These are phyloP conservation scores for Pseudopyrenochaeta lycopersici DNA, from an alignment of 2,329 filamentous ascomycete genomes.

Conservation along the genomic window DNA sequence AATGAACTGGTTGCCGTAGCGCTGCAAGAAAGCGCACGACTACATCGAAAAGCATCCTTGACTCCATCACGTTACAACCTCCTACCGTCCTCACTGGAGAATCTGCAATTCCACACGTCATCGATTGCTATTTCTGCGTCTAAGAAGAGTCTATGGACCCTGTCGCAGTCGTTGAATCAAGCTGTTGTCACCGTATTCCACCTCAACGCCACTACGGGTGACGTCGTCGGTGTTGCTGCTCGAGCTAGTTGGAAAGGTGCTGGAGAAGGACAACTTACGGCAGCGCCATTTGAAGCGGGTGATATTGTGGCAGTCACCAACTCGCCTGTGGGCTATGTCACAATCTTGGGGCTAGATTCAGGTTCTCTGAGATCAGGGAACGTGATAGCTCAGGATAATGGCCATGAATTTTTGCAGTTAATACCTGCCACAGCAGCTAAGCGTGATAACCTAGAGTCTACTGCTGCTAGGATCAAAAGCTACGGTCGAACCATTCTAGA, in stretches of 20 bases:
- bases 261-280: constrained; percentile 18
- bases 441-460: background rate
- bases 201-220: constrained; percentile 28
- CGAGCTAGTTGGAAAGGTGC: constrained; percentile 23
- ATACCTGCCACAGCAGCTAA: background rate
- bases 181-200: constrained; percentile 24
- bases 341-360: constrained; percentile 25
- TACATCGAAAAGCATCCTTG: background rate
- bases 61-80: constrained; percentile 18
- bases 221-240: constrained; percentile 20
- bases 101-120: constrained; percentile 18
- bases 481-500: constrained; percentile 10
- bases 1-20: constrained; percentile 30
- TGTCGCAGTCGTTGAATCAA: constrained; percentile 24
- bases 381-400: background rate
- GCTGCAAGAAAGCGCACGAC: constrained; percentile 1
- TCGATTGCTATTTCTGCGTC: constrained; percentile 27
- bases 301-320: constrained; percentile 29
- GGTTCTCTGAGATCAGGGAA: background rate
- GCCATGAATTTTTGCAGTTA: constrained; percentile 5
- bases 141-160: constrained; percentile 26
- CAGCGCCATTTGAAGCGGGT: constrained; percentile 21
- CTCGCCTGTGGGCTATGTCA: constrained; percentile 25
- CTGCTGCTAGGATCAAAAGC: constrained; percentile 8
- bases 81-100: constrained; percentile 20